phyloP scores from a whole-genome alignment of 768 basidiomycete genomes.

The Lepiota venenata region DNA sequence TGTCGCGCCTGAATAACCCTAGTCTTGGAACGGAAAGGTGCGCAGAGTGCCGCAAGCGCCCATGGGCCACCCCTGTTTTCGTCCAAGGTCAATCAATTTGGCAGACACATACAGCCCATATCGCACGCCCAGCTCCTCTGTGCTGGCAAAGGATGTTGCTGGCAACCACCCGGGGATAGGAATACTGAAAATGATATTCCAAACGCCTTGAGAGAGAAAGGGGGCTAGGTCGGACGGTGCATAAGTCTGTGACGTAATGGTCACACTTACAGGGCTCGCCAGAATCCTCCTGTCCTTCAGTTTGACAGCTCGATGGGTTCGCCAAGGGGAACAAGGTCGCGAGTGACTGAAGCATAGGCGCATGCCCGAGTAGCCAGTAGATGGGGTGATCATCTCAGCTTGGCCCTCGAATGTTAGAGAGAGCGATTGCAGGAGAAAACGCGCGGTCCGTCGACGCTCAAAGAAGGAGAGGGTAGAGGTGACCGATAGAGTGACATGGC shows the following conservation, averaged over 20 bases:
- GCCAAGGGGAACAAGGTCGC: slow-evolving; percentile 53
- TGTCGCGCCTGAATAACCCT: slow-evolving; percentile 37
- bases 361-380: slow-evolving; percentile 62
- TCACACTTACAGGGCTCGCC: slow-evolving; percentile 43
- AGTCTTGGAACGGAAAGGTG: slow-evolving; percentile 47
- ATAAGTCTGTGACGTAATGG: slow-evolving; percentile 2
- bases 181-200: slow-evolving; percentile 81
- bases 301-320: slow-evolving; percentile 56
- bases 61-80: slow-evolving; percentile 36
- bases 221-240: not conserved
- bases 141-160: slow-evolving; percentile 46
- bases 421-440: slow-evolving; percentile 64
- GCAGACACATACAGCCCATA: slow-evolving; percentile 71
- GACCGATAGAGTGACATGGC: slow-evolving; percentile 68
- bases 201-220: slow-evolving; percentile 43
- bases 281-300: slow-evolving; percentile 57
- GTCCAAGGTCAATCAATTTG: slow-evolving; percentile 46
- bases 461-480: slow-evolving; percentile 56
- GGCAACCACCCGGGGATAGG: slow-evolving; percentile 92
- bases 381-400: slow-evolving; percentile 64
- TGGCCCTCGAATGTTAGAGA: slow-evolving; percentile 83
- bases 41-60: slow-evolving; percentile 52
- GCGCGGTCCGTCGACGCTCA: slow-evolving; percentile 45
- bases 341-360: slow-evolving; percentile 67
- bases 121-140: slow-evolving; percentile 51